Base-by-base conservation (phyloP, 1,284 basidiomycete genomes). In the Gastroboletus turbinatus region DNA sequence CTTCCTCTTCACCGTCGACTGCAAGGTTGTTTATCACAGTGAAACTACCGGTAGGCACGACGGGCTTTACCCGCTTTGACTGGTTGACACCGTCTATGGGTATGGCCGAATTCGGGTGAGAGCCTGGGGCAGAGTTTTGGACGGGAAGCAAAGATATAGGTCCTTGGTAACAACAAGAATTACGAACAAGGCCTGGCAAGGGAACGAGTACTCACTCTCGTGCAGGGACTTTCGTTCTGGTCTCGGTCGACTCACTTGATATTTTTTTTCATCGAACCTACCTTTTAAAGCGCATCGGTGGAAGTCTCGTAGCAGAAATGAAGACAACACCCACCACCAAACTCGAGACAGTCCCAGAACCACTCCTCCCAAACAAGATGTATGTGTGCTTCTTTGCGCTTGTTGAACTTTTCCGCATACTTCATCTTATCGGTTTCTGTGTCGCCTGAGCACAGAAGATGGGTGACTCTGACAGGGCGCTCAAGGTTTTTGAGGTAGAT, bases 341-440 rank as follows among this genome's bases (percentile, higher is more conserved):
- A 87, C 46, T 84, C 78, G 10, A 90, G 60, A 33, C 79, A 91
- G 62, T 93, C 91, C 86, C 87, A 89, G 59, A 94, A 88, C 90
- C 90, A 94, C 57, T 92, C 90, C 60, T 90, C 88, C 85, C 90
- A 92, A 2, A 94, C 82, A 3, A 92, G 74, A 48, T 80, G 77
- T 36, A 92, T 87, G 44, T 80, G 75, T 0, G 84, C 85, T 63
- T 90, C 87, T 16, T 84, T 78, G 27, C 74, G 69, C 48, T 76
- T 68, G 64, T 90, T 88, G 65, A 88, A 85, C 67, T 87, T 87
- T 56, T 83, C 77, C 1, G 85, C 83, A 62, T 85, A 86, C 23
- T 75, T 75, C 78, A 92, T 87, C 72, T 90, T 90, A 40, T 86
- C 84, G 5, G 84, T 85, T 53, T 72, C 68, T 2, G 36, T 48